Base-by-base conservation (phyloP, 108 stramenopile genomes). In the Ochromonas danica region DNA sequence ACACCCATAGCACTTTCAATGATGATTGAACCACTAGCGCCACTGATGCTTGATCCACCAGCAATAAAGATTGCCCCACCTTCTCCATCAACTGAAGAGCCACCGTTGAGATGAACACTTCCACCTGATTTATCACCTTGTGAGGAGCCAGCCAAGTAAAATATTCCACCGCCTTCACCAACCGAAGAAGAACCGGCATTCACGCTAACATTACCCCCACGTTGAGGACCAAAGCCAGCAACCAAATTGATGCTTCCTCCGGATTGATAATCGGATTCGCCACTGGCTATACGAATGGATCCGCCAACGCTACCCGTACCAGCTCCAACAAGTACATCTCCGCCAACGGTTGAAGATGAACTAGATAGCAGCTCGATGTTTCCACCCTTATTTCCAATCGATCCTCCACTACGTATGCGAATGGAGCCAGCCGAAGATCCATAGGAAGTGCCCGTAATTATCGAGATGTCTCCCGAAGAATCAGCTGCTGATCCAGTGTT, bases 21-120 rank as follows among this genome's bases (percentile, higher is more conserved):
- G n/a, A n/a, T n/a, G n/a, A n/a, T n/a, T n/a, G n/a, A n/a, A n/a
- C n/a, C n/a, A n/a, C n/a, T n/a, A n/a, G n/a, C n/a, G n/a, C n/a
- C n/a, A n/a, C n/a, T n/a, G n/a, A n/a, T n/a, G n/a, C n/a, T n/a
- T n/a, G n/a, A n/a, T n/a, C n/a, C n/a, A n/a, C n/a, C n/a, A n/a
- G n/a, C n/a, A n/a, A n/a, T n/a, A n/a, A n/a, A n/a, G 6, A 70
- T 42, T 14, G 14, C 22, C 14, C 67, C 67, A 70, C 67, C 67
- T 14, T 14, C 67, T 6, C n/a, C n/a, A 51, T 6, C 22, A 14
- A n/a, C n/a, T n/a, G n/a, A n/a, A n/a, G n/a, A n/a, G n/a, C n/a
- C 67, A 14, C 67, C 67, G 6, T 42, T 22, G 22, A 70, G 6
- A 14, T 14, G 22, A 14, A 42, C 22, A 22, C 67, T 70, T 14